Conservation (phyloP, 2,329 filamentous ascomycete genomes). For the Aspergillus glaucus region DNA sequence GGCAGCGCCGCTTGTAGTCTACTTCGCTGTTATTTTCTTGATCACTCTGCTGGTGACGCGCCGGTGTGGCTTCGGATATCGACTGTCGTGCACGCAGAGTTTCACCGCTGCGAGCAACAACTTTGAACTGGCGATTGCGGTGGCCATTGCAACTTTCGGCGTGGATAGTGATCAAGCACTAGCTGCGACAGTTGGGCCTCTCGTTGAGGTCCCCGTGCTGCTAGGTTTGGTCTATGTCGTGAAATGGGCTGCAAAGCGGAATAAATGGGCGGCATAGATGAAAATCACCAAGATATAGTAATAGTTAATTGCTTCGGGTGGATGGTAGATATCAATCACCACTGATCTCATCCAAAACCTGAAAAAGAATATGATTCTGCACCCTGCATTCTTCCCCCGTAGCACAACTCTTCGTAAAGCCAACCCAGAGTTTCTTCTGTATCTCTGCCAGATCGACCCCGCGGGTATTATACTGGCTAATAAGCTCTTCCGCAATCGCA, state of each 20-base stretch:
- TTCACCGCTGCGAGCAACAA: conserved; percentile 91
- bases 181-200: conserved; percentile 73
- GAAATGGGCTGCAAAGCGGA: conserved; percentile 29
- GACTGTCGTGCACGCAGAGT: conserved; percentile 66
- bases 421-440: conserved; percentile 26
- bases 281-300: neutral
- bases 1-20: conserved; percentile 72
- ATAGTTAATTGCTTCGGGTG: neutral
- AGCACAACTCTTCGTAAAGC: conserved; percentile 23
- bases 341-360: conserved; percentile 35
- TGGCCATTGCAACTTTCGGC: conserved; percentile 75
- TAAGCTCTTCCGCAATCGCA: conserved; percentile 32
- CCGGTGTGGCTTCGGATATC: conserved; percentile 68
- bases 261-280: neutral
- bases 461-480: conserved; percentile 32
- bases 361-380: conserved; percentile 38
- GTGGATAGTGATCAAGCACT: conserved; percentile 72
- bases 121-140: conserved; percentile 85
- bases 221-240: conserved; percentile 70
- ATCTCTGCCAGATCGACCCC: conserved; percentile 32
- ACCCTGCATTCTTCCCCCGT: conserved; percentile 31
- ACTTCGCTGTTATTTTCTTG: conserved; percentile 71
- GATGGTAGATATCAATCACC: conserved; percentile 13
- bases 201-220: conserved; percentile 81
- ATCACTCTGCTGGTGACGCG: conserved; percentile 57